Evolutionary conservation across 192 early-diverging fungal species (phyloP), one percentile per base, ranked within the genome.

Genomic region (Gamsiella multidivaricata): DNA sequence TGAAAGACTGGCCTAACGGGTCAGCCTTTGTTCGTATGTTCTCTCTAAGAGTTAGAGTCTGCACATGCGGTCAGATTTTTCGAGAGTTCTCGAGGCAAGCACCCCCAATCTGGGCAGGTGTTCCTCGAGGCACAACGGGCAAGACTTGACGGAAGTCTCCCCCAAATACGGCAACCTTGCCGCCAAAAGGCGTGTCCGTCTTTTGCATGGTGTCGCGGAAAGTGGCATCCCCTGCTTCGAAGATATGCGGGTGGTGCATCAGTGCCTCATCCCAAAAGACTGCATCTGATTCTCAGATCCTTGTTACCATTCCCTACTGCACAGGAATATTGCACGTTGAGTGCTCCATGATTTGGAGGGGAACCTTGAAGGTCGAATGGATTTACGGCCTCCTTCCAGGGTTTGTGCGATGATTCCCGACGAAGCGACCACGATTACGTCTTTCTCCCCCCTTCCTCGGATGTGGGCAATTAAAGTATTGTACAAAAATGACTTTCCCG

Each of bases 201-300:
- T 2, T 5, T 15, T 54, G 14, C 25, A 65, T 66, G 2, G 80
- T 59, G 41, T 82, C 63, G 7, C 47, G 45, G 1, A 79, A 18
- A 0, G 29, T 53, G 26, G 50, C 42, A 20, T 70, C 47, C 1
- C 79, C 75, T 7, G 65, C 46, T 22, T 82, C 67, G 54, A 79
- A 74, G 9, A 43, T 43, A 39, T 61, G 41, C 2, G 29, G 54
- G 34, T 58, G 25, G 1, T 28, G 15, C 73, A 83, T 83, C 3
- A 69, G 65, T 11, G 56, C 59, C 69, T 83, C 69, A 55, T 81
- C 79, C 82, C 82, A 83, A 26, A 83, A 26, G 9, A 83, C 64
- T 3, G 51, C 18, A 1, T 54, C 33, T 5, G 79, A 54, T 5
- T 52, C 10, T 0, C 12, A 3, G 43, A 69, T 36, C 54, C 15